Conservation (phyloP, 192 early-diverging fungal species). For the Phlyctochytrium bullatum region DNA sequence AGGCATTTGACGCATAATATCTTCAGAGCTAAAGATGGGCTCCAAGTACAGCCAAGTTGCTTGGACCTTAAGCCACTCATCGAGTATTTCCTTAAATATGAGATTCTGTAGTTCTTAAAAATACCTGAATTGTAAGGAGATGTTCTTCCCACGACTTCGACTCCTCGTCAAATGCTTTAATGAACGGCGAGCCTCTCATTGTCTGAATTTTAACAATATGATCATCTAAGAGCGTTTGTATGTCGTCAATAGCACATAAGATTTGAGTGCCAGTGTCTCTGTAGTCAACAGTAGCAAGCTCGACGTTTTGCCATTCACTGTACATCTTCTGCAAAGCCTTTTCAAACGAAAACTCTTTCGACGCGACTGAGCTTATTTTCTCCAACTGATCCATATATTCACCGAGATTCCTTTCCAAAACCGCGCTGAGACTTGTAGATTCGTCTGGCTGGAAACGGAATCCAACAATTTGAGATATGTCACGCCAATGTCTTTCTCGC, state of each 20-base stretch:
- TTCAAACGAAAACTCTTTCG: slow-evolving; percentile 65
- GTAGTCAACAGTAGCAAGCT: slow-evolving; percentile 54
- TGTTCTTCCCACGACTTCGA: slow-evolving; percentile 48
- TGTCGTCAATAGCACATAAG: slow-evolving; percentile 49
- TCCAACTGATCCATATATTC: slow-evolving; percentile 56
- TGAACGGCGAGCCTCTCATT: slow-evolving; percentile 60
- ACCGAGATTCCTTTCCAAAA: slow-evolving; percentile 53
- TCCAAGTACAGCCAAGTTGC: slow-evolving; percentile 63
- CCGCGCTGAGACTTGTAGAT: slow-evolving; percentile 46
- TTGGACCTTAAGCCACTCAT: slow-evolving; percentile 64
- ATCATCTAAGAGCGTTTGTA: slow-evolving; percentile 61
- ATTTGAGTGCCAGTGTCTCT: slow-evolving; percentile 63
- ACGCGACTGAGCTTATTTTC: slow-evolving; percentile 48
- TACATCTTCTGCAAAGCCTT: slow-evolving; percentile 67
- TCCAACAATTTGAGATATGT: slow-evolving; percentile 58
- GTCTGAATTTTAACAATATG: slow-evolving; percentile 66
- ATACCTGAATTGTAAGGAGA: slow-evolving; percentile 52
- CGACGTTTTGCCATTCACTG: slow-evolving; percentile 55
- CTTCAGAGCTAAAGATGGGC: slow-evolving; percentile 62
- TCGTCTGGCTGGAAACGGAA: slow-evolving; percentile 64
- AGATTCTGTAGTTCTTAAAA: slow-evolving; percentile 7
- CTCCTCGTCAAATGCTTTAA: slow-evolving; percentile 63
- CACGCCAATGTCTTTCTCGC: slow-evolving; percentile 56
- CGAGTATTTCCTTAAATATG: slow-evolving; percentile 47
- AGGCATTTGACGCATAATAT: slow-evolving; percentile 67